A percentile compares a stretch with the other conserved stretches of the same genome.
Evolutionary conservation across 441 rosid species (phyloP).

Genomic region (Melastoma candidum): DNA sequence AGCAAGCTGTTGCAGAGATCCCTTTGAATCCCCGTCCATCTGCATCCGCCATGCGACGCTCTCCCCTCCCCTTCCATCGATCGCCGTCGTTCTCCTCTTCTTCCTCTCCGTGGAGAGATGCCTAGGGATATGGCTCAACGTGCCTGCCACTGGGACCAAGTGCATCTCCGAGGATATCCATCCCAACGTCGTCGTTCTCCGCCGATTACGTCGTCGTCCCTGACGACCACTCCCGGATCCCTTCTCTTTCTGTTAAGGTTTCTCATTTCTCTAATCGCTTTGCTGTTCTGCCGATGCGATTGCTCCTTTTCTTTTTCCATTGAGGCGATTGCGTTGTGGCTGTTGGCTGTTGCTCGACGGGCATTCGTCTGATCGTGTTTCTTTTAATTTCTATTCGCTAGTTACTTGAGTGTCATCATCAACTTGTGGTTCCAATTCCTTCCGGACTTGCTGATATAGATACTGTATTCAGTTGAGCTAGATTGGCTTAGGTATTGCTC

Average conservation of each 20-base stretch:
- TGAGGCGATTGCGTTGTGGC: background rate
- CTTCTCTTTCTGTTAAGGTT: conserved; percentile 31
- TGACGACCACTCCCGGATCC: conserved; percentile 43
- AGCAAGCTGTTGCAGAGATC: too few species aligned
- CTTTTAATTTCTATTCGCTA: background rate
- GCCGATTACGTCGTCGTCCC: conserved; percentile 69
- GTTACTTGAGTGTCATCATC: background rate
- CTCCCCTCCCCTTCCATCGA: too few species aligned
- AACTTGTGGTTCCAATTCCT: too few species aligned
- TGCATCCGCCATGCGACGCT: too few species aligned
- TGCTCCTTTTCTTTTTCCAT: too few species aligned
- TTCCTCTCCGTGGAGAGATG: too few species aligned
- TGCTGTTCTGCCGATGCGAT: background rate
- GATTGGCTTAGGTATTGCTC: too few species aligned
- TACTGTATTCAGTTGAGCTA: too few species aligned
- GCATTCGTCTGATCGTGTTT: background rate
- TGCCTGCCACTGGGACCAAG: conserved; percentile 5
- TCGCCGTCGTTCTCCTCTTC: too few species aligned
- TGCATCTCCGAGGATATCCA: conserved; percentile 10
- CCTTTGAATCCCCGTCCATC: too few species aligned
- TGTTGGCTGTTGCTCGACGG: background rate
- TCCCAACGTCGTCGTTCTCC: conserved; percentile 2
- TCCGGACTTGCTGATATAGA: too few species aligned
- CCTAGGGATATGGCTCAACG: conserved; percentile 1
- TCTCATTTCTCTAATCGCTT: too few species aligned